phyloP scores from a whole-genome alignment of 768 basidiomycete species.

The Suillus alpinus region DNA sequence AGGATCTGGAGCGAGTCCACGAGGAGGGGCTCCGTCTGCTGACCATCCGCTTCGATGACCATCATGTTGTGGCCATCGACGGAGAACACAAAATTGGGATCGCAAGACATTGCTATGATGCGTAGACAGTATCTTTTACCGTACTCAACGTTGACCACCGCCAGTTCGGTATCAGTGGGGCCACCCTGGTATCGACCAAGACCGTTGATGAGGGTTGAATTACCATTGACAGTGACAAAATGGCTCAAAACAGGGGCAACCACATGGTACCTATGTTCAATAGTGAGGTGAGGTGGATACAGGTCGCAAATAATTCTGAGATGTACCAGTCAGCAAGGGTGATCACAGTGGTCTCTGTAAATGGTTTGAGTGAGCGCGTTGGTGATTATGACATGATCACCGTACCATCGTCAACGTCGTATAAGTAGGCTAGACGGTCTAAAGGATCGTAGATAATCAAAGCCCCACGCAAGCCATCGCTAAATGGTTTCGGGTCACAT shows the following conservation, averaged over 20 bases:
- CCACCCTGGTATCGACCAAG: conserved; percentile 34
- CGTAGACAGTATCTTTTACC: conserved; percentile 38
- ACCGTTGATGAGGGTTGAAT: conserved; percentile 39
- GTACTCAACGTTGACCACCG: conserved; percentile 31
- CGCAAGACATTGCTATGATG: conserved; percentile 38
- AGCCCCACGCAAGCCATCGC: conserved; percentile 7
- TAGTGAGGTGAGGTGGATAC: not conserved
- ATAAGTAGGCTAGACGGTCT: conserved; percentile 13
- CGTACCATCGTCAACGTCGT: conserved; percentile 17
- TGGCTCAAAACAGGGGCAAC: conserved; percentile 13
- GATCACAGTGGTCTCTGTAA: conserved; percentile 37
- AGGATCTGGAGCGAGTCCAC: conserved; percentile 36
- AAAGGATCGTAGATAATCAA: conserved; percentile 17
- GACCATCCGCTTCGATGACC: conserved; percentile 42
- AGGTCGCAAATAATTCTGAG: not conserved
- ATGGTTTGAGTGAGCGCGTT: not conserved
- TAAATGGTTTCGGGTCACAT: conserved; percentile 33
- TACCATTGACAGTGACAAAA: conserved; percentile 12
- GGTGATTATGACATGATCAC: too few relatives aligned
- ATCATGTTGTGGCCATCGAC: conserved; percentile 27
- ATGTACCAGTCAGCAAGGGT: conserved; percentile 38
- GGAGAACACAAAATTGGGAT: conserved; percentile 28
- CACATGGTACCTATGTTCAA: conserved; percentile 14
- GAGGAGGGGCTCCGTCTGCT: conserved; percentile 34
- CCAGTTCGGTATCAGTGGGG: conserved; percentile 24